These are phyloP conservation scores for Colletotrichum musicola DNA, from an alignment of 2,329 filamentous ascomycete genomes.

Conservation along the genomic window DNA sequence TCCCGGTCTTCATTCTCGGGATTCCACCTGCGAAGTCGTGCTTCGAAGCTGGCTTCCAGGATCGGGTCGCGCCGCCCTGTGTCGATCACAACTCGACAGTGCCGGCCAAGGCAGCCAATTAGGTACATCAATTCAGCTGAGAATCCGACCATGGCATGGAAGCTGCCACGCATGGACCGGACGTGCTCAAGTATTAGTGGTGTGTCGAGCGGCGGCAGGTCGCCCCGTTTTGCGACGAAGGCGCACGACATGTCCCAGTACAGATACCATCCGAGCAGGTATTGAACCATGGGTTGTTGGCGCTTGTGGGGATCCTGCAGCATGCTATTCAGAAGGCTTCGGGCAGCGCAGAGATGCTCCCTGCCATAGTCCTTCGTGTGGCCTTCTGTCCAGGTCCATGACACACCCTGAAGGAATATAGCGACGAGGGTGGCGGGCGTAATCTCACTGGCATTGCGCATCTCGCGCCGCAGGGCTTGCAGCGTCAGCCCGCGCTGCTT, in stretches of 20 bases:
- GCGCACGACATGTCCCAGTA: slow-evolving; percentile 15
- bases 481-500: background rate
- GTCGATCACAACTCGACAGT: background rate
- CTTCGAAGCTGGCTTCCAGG: background rate
- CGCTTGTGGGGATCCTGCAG: background rate
- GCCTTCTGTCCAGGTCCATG: background rate
- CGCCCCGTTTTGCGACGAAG: background rate
- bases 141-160: background rate
- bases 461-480: background rate
- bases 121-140: background rate
- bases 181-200: background rate
- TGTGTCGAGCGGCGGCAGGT: background rate
- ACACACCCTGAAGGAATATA: background rate
- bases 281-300: background rate
- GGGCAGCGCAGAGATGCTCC: background rate
- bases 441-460: background rate
- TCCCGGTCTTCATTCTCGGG: background rate
- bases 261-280: background rate
- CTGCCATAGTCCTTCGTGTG: background rate
- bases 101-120: background rate
- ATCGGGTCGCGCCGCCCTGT: background rate
- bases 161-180: background rate
- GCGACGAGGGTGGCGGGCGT: background rate
- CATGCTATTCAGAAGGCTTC: no score
- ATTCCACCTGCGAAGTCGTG: background rate